Evolutionary conservation across 2,329 filamentous ascomycete species (phyloP).

Genomic region (Pseudogymnoascus sp.): DNA sequence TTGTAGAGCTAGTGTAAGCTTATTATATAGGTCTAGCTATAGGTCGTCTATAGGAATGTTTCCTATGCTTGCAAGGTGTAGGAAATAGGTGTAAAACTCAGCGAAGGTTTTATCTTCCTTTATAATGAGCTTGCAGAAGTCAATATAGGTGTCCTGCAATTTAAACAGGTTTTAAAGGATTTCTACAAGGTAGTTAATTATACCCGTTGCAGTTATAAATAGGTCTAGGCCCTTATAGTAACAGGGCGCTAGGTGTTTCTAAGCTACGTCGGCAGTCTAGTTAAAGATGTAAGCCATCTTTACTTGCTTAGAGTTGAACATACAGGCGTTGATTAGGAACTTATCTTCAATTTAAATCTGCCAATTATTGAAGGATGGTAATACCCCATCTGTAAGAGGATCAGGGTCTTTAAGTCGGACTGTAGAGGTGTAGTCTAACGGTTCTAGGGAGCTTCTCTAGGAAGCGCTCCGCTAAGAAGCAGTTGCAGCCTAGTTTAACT

Average conservation of each 20-base stretch:
- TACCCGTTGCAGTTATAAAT: background rate
- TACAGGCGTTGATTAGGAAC: background rate
- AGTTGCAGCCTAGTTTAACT: background rate
- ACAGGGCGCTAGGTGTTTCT: background rate
- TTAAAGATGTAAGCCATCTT: background rate
- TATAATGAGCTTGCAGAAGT: background rate
- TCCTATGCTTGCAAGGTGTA: background rate
- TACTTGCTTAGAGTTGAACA: background rate
- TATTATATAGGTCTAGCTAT: background rate
- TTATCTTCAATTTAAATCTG: background rate
- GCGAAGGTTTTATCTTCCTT: background rate
- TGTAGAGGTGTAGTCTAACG: background rate
- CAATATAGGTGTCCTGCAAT: background rate
- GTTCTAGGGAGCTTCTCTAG: background rate
- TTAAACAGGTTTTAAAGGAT: background rate
- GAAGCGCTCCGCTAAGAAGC: too few species aligned
- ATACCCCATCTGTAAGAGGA: background rate
- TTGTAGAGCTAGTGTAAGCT: background rate
- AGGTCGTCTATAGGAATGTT: background rate
- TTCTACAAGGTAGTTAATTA: background rate
- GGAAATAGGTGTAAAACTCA: background rate
- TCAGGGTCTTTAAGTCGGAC: background rate
- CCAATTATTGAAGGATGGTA: background rate
- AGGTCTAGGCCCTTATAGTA: background rate
- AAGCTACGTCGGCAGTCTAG: background rate